Conservation (phyloP, 805 yeast genomes). For the Starmerella floris region DNA sequence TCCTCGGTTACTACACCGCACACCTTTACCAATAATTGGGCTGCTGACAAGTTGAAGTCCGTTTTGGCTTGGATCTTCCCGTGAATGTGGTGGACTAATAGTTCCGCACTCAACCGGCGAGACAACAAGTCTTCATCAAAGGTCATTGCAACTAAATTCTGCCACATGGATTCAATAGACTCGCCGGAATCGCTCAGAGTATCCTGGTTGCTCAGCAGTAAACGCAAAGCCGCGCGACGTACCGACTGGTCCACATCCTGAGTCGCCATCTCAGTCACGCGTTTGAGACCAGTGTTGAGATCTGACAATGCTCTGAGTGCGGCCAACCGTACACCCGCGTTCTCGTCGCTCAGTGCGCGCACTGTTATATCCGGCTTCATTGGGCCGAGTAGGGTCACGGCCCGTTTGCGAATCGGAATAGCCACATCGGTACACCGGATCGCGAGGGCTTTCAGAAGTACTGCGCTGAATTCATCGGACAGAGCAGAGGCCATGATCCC, state of each 20-base stretch:
- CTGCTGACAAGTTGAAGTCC: background rate
- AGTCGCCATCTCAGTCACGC: conserved; percentile 11
- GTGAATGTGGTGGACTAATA: background rate
- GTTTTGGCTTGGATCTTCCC: background rate
- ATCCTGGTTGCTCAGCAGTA: background rate
- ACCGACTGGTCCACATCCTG: conserved; percentile 15
- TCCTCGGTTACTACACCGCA: background rate
- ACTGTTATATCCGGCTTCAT: background rate
- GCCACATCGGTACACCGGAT: conserved; percentile 10
- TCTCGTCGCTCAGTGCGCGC: conserved; percentile 13
- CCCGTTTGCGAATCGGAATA: conserved; percentile 7
- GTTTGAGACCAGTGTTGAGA: background rate
- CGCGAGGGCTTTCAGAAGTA: background rate
- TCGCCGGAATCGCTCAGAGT: background rate
- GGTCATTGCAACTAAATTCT: background rate
- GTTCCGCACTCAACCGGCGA: background rate
- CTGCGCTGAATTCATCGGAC: background rate
- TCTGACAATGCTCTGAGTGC: conserved; percentile 3
- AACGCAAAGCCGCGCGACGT: conserved; percentile 13
- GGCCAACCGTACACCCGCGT: conserved; percentile 14
- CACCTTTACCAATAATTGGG: background rate
- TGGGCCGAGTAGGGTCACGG: conserved; percentile 1
- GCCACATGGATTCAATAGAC: no score
- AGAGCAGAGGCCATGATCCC: background rate
- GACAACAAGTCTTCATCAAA: conserved; percentile 3